These are phyloP conservation scores for Triangularia setosa DNA, from an alignment of 2,329 filamentous ascomycete genomes.

Conservation along the genomic window DNA sequence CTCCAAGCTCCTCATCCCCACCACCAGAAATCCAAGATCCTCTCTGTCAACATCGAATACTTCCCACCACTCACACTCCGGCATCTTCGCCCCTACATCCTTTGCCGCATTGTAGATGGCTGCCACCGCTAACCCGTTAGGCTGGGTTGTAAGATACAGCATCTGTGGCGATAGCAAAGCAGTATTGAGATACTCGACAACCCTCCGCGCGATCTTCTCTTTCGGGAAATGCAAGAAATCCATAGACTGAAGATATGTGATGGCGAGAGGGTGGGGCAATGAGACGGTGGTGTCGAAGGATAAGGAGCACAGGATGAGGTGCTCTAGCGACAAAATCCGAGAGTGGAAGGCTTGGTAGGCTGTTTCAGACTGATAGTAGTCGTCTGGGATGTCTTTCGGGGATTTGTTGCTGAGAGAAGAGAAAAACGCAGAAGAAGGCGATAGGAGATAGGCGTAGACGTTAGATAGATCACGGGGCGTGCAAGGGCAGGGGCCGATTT, in stretches of 20 bases:
- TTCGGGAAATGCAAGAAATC: conserved; percentile 52
- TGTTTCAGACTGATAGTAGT: conserved; percentile 69
- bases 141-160: conserved; percentile 89
- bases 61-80: conserved; percentile 91
- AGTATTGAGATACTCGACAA: conserved; percentile 78
- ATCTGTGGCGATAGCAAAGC: conserved; percentile 83
- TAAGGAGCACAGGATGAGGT: conserved; percentile 68
- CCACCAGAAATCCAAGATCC: conserved; percentile 87
- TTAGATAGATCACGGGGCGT: conserved; percentile 78
- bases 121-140: conserved; percentile 76
- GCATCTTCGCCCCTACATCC: conserved; percentile 72
- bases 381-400: conserved; percentile 40
- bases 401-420: conserved; percentile 34
- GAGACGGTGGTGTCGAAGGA: conserved; percentile 82
- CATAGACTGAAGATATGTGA: conserved; percentile 90
- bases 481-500: conserved; percentile 73
- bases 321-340: conserved; percentile 69
- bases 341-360: conserved; percentile 63
- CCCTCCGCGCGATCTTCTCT: conserved; percentile 57
- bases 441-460: conserved; percentile 77
- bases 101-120: conserved; percentile 86
- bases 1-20: conserved; percentile 76
- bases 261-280: conserved; percentile 77
- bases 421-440: conserved; percentile 54
- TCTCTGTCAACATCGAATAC: conserved; percentile 95